Conservation (phyloP, 257 asterid species). For the Eucommia ulmoides region DNA sequence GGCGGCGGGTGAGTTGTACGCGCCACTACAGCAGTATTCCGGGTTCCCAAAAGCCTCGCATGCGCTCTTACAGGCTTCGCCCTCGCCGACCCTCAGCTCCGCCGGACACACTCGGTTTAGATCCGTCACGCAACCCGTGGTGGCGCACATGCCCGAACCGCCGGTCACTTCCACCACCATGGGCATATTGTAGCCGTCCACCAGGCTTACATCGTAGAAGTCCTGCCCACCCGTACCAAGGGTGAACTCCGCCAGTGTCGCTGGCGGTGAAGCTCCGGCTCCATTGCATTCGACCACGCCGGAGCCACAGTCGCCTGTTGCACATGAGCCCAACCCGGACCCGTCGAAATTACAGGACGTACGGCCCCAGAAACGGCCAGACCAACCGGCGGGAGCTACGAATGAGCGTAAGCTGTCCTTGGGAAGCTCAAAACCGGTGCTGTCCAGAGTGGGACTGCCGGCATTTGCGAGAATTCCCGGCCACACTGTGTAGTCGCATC, state of each 20-base stretch:
- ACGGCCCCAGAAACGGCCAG: slow-evolving; percentile 92
- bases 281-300: slow-evolving; percentile 73
- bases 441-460: slow-evolving; percentile 61
- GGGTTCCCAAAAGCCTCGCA: slow-evolving; percentile 81
- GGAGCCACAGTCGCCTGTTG: slow-evolving; percentile 84
- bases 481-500: slow-evolving; percentile 77
- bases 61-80: slow-evolving; percentile 81
- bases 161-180: slow-evolving; percentile 72
- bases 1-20: slow-evolving; percentile 60
- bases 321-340: slow-evolving; percentile 48
- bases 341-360: slow-evolving; percentile 61
- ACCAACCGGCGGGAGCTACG: slow-evolving; percentile 84
- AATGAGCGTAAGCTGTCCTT: slow-evolving; percentile 46
- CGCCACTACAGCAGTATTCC: slow-evolving; percentile 89
- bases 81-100: slow-evolving; percentile 55
- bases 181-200: slow-evolving; percentile 85
- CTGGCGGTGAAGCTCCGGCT: slow-evolving; percentile 90
- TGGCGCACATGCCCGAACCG: slow-evolving; percentile 80
- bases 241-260: slow-evolving; percentile 84
- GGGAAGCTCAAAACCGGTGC: slow-evolving; percentile 85
- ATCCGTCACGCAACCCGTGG: slow-evolving; percentile 96
- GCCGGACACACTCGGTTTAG: slow-evolving; percentile 76
- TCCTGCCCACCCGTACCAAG: slow-evolving; percentile 64
- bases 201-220: slow-evolving; percentile 86
- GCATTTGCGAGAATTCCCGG: slow-evolving; percentile 88